Evolutionary conservation across 768 basidiomycete genomes (phyloP).

Genomic region (Kwoniella bestiolae): DNA sequence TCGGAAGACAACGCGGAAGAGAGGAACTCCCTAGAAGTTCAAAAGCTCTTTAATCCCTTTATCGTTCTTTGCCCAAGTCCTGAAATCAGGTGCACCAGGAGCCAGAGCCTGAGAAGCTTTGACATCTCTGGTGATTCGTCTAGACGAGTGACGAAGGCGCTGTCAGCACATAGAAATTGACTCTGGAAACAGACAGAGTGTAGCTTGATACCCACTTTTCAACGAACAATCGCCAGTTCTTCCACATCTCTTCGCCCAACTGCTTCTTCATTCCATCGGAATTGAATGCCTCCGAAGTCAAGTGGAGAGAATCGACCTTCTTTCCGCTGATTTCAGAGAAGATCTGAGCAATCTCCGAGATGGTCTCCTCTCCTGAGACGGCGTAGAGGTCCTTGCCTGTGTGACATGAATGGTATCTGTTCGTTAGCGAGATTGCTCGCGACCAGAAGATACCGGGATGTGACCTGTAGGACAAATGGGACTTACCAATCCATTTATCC

Average conservation of each 20-base stretch:
- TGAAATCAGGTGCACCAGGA: not conserved
- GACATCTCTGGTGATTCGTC: slow-evolving; percentile 12
- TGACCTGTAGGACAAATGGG: too few relatives aligned
- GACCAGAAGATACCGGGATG: too few relatives aligned
- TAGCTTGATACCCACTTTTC: slow-evolving; percentile 29
- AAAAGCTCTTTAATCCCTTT: slow-evolving; percentile 4
- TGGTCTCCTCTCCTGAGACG: slow-evolving; percentile 9
- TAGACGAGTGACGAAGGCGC: not conserved
- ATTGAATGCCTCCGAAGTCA: slow-evolving; percentile 17
- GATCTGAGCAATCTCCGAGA: slow-evolving; percentile 17
- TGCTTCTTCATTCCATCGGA: slow-evolving; percentile 18
- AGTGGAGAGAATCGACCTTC: slow-evolving; percentile 26
- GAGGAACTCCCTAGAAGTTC: not conserved
- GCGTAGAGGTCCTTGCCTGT: slow-evolving; percentile 29
- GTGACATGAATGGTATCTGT: not conserved
- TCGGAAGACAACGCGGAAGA: too few relatives aligned
- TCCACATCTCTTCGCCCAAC: slow-evolving; percentile 21
- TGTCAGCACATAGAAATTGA: not conserved
- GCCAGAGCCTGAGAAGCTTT: not conserved
- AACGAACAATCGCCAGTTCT: slow-evolving; percentile 14
- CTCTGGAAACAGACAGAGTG: not conserved
- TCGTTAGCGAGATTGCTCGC: too few relatives aligned
- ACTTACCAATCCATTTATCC: slow-evolving; percentile 26
- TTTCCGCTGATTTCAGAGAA: slow-evolving; percentile 21
- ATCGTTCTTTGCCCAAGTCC: slow-evolving; percentile 12